These are phyloP conservation scores for Trametes polyzona DNA, from an alignment of 1,284 basidiomycete species.

Conservation along the genomic window DNA sequence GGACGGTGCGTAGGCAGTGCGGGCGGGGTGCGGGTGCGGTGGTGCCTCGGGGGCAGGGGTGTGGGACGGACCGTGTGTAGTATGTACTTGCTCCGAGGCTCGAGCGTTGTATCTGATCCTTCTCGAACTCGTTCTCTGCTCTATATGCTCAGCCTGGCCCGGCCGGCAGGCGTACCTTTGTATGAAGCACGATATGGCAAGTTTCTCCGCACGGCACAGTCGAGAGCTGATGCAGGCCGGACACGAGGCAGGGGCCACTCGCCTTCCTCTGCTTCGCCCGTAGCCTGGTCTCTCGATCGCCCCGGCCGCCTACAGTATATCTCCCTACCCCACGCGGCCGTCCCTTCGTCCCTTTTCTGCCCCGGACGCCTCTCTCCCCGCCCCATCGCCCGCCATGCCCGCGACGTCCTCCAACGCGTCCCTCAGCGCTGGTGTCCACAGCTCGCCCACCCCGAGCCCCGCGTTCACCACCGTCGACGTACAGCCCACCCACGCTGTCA, in stretches of 20 bases:
- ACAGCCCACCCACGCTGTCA: slow-evolving; percentile 16
- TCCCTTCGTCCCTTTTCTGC: slow-evolving; percentile 8
- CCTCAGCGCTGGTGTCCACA: neutral
- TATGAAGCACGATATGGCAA: neutral
- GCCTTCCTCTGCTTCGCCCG: neutral
- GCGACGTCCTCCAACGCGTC: slow-evolving; percentile 1
- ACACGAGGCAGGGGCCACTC: slow-evolving; percentile 20
- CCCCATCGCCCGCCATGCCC: slow-evolving; percentile 10
- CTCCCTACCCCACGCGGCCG: slow-evolving; percentile 14
- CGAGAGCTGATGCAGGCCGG: slow-evolving; percentile 17
- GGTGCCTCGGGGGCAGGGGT: slow-evolving; percentile 2
- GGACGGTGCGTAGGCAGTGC: slow-evolving; percentile 35
- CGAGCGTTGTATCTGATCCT: slow-evolving; percentile 11
- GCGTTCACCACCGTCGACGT: slow-evolving; percentile 12
- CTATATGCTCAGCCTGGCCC: neutral
- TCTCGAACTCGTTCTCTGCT: neutral
- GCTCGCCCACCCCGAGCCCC: neutral
- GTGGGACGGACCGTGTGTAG: slow-evolving; percentile 7
- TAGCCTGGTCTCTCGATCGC: neutral
- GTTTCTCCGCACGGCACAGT: slow-evolving; percentile 13
- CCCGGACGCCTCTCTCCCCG: slow-evolving; percentile 3
- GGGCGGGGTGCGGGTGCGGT: neutral
- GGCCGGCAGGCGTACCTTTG: slow-evolving; percentile 14
- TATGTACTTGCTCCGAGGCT: slow-evolving; percentile 9
- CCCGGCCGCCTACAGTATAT: neutral